Base-by-base conservation (phyloP, 352 stramenopile species). In the Elongisporangium anandrum region DNA sequence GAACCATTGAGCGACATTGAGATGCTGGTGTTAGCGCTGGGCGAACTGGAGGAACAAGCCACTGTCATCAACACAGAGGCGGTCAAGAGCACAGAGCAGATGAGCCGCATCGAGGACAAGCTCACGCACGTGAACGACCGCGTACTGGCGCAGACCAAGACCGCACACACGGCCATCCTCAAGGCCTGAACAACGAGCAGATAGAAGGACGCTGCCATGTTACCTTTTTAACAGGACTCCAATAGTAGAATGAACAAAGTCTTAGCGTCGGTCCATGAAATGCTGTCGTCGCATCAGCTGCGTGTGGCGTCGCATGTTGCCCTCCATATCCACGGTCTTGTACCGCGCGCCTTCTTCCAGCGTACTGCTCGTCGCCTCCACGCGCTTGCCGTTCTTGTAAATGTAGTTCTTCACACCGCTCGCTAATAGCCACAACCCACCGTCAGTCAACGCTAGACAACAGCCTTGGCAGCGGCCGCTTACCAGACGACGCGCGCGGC, bases 241-340 rank as follows among this genome's bases (percentile, higher is more conserved):
- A 7, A 34, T 34, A n/a, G n/a, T 34, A 7, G 24, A 8, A 34
- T 34, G 24, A 34, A 34, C 3, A 34, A 3, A 34, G 24, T 12
- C 4, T 45, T 45, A 45, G 34, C 83, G 81, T 61, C 86, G 84
- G 63, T 94, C 82, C 81, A 95, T 86, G 69, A 95, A 95, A 70
- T 95, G 68, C 70, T 95, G 86, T 45, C 86, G 82, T 50, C 84
- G 79, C 61, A 94, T 50, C 45, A 95, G 72, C 59, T 92, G 75
- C 52, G 86, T 73, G 69, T 95, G 86, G 59, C 81, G 82, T 52
- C 73, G 75, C 56, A 92, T 78, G 24, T 86, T 80, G 9, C 53
- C 75, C 26, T 92, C 77, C 34, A 90, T 82, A 64, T 95, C 86
- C 51, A 73, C 70, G 47, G 70, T 78, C 67, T 91, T 88, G 70